A percentile compares a stretch with the other conserved stretches of the same genome.
Conservation (phyloP, 257 asterid genomes). For the Cynanchum wilfordii region DNA sequence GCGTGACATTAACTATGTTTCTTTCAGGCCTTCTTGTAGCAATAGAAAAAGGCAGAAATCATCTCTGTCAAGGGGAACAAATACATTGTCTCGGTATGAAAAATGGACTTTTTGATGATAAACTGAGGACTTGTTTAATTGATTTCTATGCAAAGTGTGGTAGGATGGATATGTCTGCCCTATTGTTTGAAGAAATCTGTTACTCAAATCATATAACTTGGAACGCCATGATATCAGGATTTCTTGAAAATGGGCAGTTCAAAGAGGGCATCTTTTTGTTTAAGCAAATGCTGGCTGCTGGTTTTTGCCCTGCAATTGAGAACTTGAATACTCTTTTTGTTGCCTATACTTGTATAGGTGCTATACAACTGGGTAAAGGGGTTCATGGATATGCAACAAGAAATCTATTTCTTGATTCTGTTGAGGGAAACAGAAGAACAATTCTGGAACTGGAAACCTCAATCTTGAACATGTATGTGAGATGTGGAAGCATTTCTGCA, state of each 20-base stretch:
- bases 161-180: slow-evolving; percentile 21
- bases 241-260: slow-evolving; percentile 24
- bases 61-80: slow-evolving; percentile 17
- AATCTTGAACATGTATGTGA: slow-evolving; percentile 40
- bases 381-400: slow-evolving; percentile 35
- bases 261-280: slow-evolving; percentile 27
- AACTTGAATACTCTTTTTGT: slow-evolving; percentile 27
- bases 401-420: slow-evolving; percentile 7
- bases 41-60: slow-evolving; percentile 17
- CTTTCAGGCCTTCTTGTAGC: slow-evolving; percentile 25
- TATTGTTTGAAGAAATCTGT: slow-evolving; percentile 27
- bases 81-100: slow-evolving; percentile 42
- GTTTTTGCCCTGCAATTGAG: slow-evolving; percentile 26
- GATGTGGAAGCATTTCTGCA: slow-evolving; percentile 39
- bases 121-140: slow-evolving; percentile 30
- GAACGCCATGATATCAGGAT: slow-evolving; percentile 25
- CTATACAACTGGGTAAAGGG: slow-evolving; percentile 35
- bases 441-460: slow-evolving; percentile 38
- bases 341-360: slow-evolving; percentile 27
- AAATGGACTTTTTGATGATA: slow-evolving; percentile 37
- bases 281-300: slow-evolving; percentile 24
- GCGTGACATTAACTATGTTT: slow-evolving; percentile 35
- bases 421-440: slow-evolving; percentile 1
- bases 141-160: slow-evolving; percentile 35
- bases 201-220: slow-evolving; percentile 18